Base-by-base conservation (phyloP, 2,329 filamentous ascomycete genomes). In the Aspergillus sp. region DNA sequence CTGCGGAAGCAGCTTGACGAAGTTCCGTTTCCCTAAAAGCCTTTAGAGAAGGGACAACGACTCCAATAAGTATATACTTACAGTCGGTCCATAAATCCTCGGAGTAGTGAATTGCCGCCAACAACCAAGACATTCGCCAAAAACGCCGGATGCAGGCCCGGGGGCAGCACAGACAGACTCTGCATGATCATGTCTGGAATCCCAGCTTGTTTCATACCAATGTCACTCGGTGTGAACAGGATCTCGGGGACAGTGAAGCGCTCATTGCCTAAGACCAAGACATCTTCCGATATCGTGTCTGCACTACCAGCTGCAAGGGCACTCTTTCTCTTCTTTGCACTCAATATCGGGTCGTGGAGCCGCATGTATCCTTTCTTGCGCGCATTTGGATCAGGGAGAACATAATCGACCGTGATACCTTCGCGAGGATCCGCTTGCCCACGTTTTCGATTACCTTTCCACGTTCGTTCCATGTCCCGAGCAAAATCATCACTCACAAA, bases 201-300 rank as follows among this genome's bases (percentile, higher is more conserved):
- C 0, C 94, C 94, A 0, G 87, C 85, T 63, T 95, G 89, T 44
- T 84, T 83, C 70, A 96, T 84, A 1, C 91, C 92, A 41, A 95
- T 86, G 71, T 97, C 93, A 3, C 82, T 80, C 0, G 94, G 94
- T 50, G 82, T 87, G 74, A 99, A 97, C 2, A 99, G 75, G 5
- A 97, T 79, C 68, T 99, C 94, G 0, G 94, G 93, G 0, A 96
- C 87, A 2, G 84, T 79, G 67, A 99, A 99, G 43, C 93, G 84
- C 74, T 99, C 94, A 70, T 96, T 97, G 4, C 90, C 87, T 9
- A 99, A 78, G 0, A 91, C 90, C 57, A 99, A 74, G 13, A 92
- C 79, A 67, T 97, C 92, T 67, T 97, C 93, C 20, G 79, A 78
- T 10, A 71, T 71, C 41, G 73, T 76, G 64, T 48, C 75, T 68